phyloP scores from a whole-genome alignment of 306 rosid species.

The Macrotyloma uniflorum region DNA sequence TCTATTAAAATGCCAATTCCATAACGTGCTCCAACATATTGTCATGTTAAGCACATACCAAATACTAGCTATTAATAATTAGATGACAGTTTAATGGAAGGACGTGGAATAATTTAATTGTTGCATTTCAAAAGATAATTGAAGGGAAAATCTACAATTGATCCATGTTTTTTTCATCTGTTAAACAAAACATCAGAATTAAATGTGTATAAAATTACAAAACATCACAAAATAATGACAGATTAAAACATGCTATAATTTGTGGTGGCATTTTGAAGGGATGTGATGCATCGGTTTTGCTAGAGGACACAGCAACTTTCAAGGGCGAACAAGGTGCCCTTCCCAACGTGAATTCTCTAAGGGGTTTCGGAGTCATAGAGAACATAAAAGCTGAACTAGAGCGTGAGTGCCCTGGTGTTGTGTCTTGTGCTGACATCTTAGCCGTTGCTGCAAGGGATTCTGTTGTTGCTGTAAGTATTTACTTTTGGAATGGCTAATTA shows the following conservation, averaged over 20 bases:
- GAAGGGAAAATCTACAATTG: not conserved
- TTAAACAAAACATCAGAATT: not conserved
- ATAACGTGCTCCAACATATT: not conserved
- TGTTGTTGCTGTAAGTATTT: conserved; percentile 43
- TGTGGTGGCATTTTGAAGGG: conserved; percentile 45
- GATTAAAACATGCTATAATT: not conserved
- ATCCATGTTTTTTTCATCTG: not conserved
- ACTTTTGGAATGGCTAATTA: not conserved
- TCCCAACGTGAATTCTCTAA: conserved; percentile 54
- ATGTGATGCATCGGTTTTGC: conserved; percentile 60
- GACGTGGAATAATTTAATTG: not conserved
- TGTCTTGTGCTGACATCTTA: conserved; percentile 65
- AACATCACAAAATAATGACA: not conserved
- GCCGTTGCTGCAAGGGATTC: conserved; percentile 65
- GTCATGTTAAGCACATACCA: not conserved
- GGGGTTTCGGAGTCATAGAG: conserved; percentile 56
- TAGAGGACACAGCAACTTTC: conserved; percentile 48
- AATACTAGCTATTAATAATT: not conserved
- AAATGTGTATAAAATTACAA: not conserved
- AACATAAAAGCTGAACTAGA: conserved; percentile 45
- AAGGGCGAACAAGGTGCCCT: conserved; percentile 55
- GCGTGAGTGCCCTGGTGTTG: conserved; percentile 41
- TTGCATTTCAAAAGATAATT: not conserved
- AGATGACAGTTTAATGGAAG: not conserved
- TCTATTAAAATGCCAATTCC: no score